These are phyloP conservation scores for Candida montana DNA, from an alignment of 805 yeast genomes.

Conservation along the genomic window DNA sequence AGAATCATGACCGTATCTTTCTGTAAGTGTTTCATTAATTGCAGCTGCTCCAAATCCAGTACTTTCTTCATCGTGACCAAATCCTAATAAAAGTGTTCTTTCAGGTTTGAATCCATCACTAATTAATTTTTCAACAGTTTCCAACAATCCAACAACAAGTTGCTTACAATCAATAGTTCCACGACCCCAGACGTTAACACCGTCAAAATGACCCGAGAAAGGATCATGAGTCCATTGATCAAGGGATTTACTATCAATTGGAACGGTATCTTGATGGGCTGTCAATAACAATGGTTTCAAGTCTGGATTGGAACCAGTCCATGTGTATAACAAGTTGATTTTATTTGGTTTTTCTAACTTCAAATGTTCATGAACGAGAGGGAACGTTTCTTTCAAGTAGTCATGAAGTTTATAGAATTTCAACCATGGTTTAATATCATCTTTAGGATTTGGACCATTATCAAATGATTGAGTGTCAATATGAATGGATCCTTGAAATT, in stretches of 20 bases:
- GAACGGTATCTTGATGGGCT: slow-evolving; percentile 86
- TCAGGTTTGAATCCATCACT: slow-evolving; percentile 45
- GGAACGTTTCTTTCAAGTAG: slow-evolving; percentile 51
- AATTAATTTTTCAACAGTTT: slow-evolving; percentile 52
- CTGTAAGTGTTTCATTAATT: slow-evolving; percentile 40
- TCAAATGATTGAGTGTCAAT: slow-evolving; percentile 63
- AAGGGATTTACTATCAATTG: slow-evolving; percentile 57
- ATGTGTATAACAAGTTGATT: slow-evolving; percentile 61
- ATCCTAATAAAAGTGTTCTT: slow-evolving; percentile 57
- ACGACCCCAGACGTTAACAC: slow-evolving; percentile 61
- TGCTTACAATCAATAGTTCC: slow-evolving; percentile 76
- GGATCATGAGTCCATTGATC: slow-evolving; percentile 66
- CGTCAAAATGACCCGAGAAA: slow-evolving; percentile 62
- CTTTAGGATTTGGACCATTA: slow-evolving; percentile 26
- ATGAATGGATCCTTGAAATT: slow-evolving; percentile 52
- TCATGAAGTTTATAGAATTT: slow-evolving; percentile 34
- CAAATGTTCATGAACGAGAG: slow-evolving; percentile 42
- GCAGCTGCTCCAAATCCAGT: slow-evolving; percentile 36
- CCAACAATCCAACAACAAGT: slow-evolving; percentile 57
- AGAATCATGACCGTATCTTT: slow-evolving; percentile 55
- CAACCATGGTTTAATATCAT: slow-evolving; percentile 30
- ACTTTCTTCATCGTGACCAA: slow-evolving; percentile 78
- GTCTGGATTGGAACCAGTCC: slow-evolving; percentile 48
- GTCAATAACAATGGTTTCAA: slow-evolving; percentile 64
- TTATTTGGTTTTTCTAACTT: slow-evolving; percentile 51